phyloP scores from a whole-genome alignment of 768 basidiomycete species.

The Flagelloscypha sp. region DNA sequence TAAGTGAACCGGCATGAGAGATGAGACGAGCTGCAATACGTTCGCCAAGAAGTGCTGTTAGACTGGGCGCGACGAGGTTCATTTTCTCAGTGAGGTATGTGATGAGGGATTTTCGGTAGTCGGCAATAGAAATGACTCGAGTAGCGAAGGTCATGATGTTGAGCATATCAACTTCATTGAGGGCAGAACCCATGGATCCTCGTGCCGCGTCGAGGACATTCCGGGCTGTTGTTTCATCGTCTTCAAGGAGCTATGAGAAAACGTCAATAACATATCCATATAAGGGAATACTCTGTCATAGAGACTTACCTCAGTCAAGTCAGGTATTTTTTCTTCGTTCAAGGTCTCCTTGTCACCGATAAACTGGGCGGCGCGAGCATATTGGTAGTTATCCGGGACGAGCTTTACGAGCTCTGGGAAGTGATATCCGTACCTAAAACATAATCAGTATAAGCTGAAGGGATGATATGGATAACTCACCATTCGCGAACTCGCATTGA shows the following conservation, averaged over 20 bases:
- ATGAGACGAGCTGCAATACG: slow-evolving; percentile 88
- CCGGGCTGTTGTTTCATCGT: slow-evolving; percentile 78
- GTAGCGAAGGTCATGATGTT: slow-evolving; percentile 90
- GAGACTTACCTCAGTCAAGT: slow-evolving; percentile 63
- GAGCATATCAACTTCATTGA: slow-evolving; percentile 89
- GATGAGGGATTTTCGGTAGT: slow-evolving; percentile 87
- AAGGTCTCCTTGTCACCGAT: slow-evolving; percentile 86
- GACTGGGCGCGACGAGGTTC: slow-evolving; percentile 91
- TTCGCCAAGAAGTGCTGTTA: slow-evolving; percentile 87
- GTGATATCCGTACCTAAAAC: slow-evolving; percentile 99
- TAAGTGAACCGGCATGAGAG: slow-evolving; percentile 93
- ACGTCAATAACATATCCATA: too few relatives aligned
- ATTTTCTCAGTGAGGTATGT: slow-evolving; percentile 92
- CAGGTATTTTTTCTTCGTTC: slow-evolving; percentile 69
- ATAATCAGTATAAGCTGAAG: too few relatives aligned
- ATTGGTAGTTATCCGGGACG: slow-evolving; percentile 91
- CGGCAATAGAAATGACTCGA: slow-evolving; percentile 84
- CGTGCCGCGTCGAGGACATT: slow-evolving; percentile 93
- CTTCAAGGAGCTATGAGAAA: too few relatives aligned
- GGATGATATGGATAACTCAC: too few relatives aligned
- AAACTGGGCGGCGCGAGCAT: slow-evolving; percentile 76
- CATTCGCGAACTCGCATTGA: slow-evolving; percentile 98
- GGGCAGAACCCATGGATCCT: slow-evolving; percentile 88
- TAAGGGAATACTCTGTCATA: too few relatives aligned
- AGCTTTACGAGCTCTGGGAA: slow-evolving; percentile 94